Percentiles rank a stretch among this genome's conserved stretches.
Conservation (phyloP, 257 asterid genomes). For the Penstemon eatonii region DNA sequence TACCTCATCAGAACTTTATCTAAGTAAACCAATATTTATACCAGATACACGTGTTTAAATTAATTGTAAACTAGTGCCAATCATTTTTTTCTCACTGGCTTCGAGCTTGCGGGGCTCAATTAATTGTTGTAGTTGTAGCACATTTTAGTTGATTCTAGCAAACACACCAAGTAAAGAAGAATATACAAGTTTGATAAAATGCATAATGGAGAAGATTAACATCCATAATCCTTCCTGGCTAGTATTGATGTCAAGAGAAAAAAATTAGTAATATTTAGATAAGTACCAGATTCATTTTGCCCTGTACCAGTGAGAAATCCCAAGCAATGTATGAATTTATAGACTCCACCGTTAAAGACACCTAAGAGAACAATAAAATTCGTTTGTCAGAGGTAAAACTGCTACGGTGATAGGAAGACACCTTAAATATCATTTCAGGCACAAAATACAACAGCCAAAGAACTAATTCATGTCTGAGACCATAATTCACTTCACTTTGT, state of each 20-base stretch:
- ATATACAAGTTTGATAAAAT: slow-evolving; percentile 7
- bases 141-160: slow-evolving; percentile 13
- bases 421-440: slow-evolving; percentile 18
- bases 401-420: not conserved
- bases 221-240: slow-evolving; percentile 21
- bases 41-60: not conserved
- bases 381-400: slow-evolving; percentile 12
- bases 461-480: slow-evolving; percentile 14
- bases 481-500: slow-evolving; percentile 17
- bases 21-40: not conserved
- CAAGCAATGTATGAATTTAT: slow-evolving; percentile 91
- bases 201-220: slow-evolving; percentile 2
- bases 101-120: not conserved
- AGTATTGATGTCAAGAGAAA: slow-evolving; percentile 12
- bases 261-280: slow-evolving; percentile 31
- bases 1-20: not conserved
- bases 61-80: not conserved
- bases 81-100: not conserved
- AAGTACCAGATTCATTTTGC: slow-evolving; percentile 79
- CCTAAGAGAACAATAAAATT: slow-evolving; percentile 47
- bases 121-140: slow-evolving; percentile 4
- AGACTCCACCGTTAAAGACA: slow-evolving; percentile 70
- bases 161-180: slow-evolving; percentile 11
- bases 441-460: slow-evolving; percentile 19
- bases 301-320: slow-evolving; percentile 96